These are phyloP conservation scores for Candida easanensis DNA, from an alignment of 805 yeast species.

Conservation along the genomic window DNA sequence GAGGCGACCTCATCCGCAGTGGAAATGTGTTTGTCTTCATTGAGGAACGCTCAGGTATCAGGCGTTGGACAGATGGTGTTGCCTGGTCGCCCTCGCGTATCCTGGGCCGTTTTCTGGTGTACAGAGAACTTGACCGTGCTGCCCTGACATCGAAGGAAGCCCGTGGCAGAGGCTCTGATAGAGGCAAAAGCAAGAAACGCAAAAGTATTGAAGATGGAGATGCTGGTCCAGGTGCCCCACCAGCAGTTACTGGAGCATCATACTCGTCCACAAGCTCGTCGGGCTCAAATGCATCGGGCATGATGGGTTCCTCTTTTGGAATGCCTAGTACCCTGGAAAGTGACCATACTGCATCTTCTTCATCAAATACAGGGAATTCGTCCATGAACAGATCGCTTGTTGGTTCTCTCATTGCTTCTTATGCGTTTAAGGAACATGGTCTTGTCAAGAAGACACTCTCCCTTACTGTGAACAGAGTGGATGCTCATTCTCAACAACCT, in stretches of 20 bases:
- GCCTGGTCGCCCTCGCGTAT: slow-evolving; percentile 93
- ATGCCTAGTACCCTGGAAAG: background rate
- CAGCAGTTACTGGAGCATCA: background rate
- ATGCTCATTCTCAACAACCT: slow-evolving; percentile 11
- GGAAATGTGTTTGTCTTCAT: slow-evolving; percentile 85
- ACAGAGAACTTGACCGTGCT: slow-evolving; percentile 60
- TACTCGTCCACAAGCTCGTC: background rate
- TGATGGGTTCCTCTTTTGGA: background rate
- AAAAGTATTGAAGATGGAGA: slow-evolving; percentile 2
- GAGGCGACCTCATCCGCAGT: slow-evolving; percentile 59
- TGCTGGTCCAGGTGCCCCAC: background rate
- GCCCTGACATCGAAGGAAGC: slow-evolving; percentile 28
- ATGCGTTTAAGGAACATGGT: slow-evolving; percentile 68
- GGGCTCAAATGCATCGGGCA: background rate
- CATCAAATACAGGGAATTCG: background rate
- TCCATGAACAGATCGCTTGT: slow-evolving; percentile 37
- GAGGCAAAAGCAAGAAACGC: slow-evolving; percentile 7
- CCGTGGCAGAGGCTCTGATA: background rate
- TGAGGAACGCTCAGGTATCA: slow-evolving; percentile 79
- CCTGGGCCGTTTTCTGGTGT: slow-evolving; percentile 78
- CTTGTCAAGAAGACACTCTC: slow-evolving; percentile 81
- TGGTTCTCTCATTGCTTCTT: slow-evolving; percentile 57
- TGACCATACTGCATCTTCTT: background rate
- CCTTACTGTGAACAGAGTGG: slow-evolving; percentile 22
- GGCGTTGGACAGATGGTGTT: slow-evolving; percentile 96